Conservation (phyloP, 2,329 filamentous ascomycete genomes). For the Exophiala oligosperma region DNA sequence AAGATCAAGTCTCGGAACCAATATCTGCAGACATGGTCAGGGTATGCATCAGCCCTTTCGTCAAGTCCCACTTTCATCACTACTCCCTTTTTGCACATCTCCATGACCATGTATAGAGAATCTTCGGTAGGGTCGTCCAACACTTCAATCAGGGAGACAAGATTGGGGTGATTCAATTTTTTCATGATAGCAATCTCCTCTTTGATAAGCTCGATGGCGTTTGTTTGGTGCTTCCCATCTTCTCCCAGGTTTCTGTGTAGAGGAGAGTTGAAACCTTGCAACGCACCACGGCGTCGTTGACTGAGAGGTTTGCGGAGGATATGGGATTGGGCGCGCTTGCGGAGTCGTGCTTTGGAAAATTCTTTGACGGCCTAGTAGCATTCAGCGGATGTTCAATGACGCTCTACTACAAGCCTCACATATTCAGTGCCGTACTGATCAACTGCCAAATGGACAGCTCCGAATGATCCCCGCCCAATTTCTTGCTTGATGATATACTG, state of each 20-base stretch:
- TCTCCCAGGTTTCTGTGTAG: slow-evolving; percentile 59
- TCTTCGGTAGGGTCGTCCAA: slow-evolving; percentile 94
- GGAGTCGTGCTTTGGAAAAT: slow-evolving; percentile 88
- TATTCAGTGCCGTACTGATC: slow-evolving; percentile 93
- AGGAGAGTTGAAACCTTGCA: slow-evolving; percentile 61
- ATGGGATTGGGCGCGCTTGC: slow-evolving; percentile 87
- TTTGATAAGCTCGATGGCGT: slow-evolving; percentile 81
- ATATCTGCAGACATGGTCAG: slow-evolving; percentile 75
- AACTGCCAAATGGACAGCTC: slow-evolving; percentile 83
- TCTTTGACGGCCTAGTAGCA: slow-evolving; percentile 81
- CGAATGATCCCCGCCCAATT: slow-evolving; percentile 95
- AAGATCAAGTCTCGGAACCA: slow-evolving; percentile 96
- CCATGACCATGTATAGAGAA: slow-evolving; percentile 96
- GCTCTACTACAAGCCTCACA: slow-evolving; percentile 57
- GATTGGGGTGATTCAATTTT: slow-evolving; percentile 89
- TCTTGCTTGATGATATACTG: slow-evolving; percentile 93
- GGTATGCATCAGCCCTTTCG: slow-evolving; percentile 77
- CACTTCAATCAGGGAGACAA: slow-evolving; percentile 92
- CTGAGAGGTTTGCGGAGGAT: slow-evolving; percentile 68
- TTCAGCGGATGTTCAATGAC: slow-evolving; percentile 1
- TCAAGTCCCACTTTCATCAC: slow-evolving; percentile 95
- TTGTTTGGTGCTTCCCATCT: slow-evolving; percentile 47
- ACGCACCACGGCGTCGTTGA: slow-evolving; percentile 51
- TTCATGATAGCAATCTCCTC: slow-evolving; percentile 99
- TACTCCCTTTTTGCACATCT: slow-evolving; percentile 98